Percentiles rank a stretch among this genome's conserved stretches.
These are phyloP conservation scores for Zymoseptoria passerinii DNA, from an alignment of 2,329 filamentous ascomycete genomes.

Conservation along the genomic window DNA sequence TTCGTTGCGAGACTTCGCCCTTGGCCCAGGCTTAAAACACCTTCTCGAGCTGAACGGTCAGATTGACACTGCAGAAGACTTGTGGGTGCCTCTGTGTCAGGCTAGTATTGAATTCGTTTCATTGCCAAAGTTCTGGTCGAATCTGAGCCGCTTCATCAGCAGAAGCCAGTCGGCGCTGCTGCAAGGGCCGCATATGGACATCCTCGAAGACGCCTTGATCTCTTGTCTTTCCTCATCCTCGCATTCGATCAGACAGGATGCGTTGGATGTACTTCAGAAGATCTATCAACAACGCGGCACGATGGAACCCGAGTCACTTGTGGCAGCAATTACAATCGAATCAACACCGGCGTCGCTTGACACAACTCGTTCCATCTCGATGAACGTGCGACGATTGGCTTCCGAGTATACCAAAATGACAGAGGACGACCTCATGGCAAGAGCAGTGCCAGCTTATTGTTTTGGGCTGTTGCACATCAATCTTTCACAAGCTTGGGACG, in stretches of 20 bases:
- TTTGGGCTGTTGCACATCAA: constrained; percentile 85
- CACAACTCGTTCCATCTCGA: constrained; percentile 67
- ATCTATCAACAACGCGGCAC: constrained; percentile 45
- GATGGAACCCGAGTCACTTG: constrained; percentile 45
- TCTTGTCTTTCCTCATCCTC: constrained; percentile 68
- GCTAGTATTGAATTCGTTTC: constrained; percentile 9
- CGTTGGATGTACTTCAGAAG: constrained; percentile 61
- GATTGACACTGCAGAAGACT: background rate
- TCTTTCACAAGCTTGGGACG: constrained; percentile 79
- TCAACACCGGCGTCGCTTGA: constrained; percentile 69
- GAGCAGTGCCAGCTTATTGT: constrained; percentile 70
- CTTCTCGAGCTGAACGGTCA: constrained; percentile 9
- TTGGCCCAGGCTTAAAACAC: constrained; percentile 16
- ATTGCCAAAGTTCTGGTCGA: constrained; percentile 22
- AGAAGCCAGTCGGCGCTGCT: constrained; percentile 6
- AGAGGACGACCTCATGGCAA: constrained; percentile 56
- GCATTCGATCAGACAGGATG: constrained; percentile 63
- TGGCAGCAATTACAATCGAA: constrained; percentile 69
- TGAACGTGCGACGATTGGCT: constrained; percentile 74
- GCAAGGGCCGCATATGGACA: constrained; percentile 44
- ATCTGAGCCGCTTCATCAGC: constrained; percentile 18
- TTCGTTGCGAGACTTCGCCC: constrained; percentile 9
- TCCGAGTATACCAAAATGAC: constrained; percentile 53
- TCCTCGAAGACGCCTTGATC: constrained; percentile 57
- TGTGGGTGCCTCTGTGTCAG: constrained; percentile 18